Percentiles rank a stretch among this genome's conserved stretches.
phyloP scores from a whole-genome alignment of 768 basidiomycete genomes.

The Pleurotus platypus region DNA sequence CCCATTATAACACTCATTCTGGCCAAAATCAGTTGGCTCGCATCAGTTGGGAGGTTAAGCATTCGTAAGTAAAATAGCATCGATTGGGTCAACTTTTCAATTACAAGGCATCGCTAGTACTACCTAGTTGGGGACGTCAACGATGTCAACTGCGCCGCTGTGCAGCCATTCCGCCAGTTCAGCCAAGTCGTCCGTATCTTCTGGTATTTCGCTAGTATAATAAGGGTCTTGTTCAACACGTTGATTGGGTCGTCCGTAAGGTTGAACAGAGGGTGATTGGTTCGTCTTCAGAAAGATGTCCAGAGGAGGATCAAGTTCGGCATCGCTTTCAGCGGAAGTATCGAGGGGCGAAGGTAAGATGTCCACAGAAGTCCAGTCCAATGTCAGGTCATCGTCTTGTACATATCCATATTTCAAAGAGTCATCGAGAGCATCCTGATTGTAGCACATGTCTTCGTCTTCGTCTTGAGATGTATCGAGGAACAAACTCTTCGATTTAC shows the following conservation, averaged over 20 bases:
- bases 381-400: not conserved
- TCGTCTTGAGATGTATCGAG: not conserved
- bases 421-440: not conserved
- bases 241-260: not conserved
- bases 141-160: constrained; percentile 59
- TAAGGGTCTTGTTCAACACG: not conserved
- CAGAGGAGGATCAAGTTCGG: too few species aligned
- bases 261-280: not conserved
- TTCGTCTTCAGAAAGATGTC: constrained; percentile 7
- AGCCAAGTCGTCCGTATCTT: constrained; percentile 44
- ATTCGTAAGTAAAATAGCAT: too few species aligned
- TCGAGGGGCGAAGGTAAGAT: constrained; percentile 18
- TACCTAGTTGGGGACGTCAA: constrained; percentile 14
- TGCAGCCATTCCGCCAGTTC: constrained; percentile 69
- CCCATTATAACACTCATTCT: not conserved
- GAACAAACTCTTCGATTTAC: not conserved
- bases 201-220: not conserved
- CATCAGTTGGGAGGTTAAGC: not conserved
- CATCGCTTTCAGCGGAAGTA: constrained; percentile 9
- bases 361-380: constrained; percentile 29
- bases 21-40: not conserved
- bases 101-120: too few species aligned
- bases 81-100: too few species aligned
- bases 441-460: not conserved
- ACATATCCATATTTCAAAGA: too few species aligned